Evolutionary conservation across 176 grass and related monocot genomes (phyloP).

Genomic region (Luzula sylvatica): DNA sequence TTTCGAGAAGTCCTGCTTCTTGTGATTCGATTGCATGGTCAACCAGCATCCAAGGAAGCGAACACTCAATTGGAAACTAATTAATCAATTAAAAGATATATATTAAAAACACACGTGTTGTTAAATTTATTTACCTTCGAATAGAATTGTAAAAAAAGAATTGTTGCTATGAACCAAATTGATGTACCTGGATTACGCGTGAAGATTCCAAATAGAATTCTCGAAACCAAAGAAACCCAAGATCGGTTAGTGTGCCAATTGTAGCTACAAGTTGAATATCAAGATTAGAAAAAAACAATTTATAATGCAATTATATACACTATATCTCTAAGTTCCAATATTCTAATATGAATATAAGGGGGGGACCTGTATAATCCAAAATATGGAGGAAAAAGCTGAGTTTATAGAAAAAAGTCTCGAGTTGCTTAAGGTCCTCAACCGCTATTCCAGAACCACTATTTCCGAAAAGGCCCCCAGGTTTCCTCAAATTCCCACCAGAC

Average conservation of each 20-base stretch:
- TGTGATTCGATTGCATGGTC: conserved; percentile 74
- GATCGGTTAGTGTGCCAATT: conserved; percentile 83
- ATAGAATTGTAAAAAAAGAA: conserved; percentile 4
- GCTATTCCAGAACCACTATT: conserved; percentile 95
- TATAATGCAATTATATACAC: too few species aligned
- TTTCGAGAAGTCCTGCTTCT: conserved; percentile 96
- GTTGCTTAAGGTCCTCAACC: conserved; percentile 91
- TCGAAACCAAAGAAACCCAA: conserved; percentile 97
- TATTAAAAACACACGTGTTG: background rate
- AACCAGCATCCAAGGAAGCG: conserved; percentile 95
- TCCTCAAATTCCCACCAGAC: conserved; percentile 89
- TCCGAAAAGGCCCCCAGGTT: conserved; percentile 93
- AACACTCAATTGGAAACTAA: conserved; percentile 97
- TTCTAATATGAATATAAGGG: background rate
- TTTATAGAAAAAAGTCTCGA: conserved; percentile 99
- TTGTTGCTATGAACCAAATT: conserved; percentile 5
- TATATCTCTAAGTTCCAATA: background rate
- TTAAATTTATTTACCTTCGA: conserved; percentile 8
- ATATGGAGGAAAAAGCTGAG: conserved; percentile 99
- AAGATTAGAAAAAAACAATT: background rate
- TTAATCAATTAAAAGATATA: background rate
- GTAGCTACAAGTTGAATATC: conserved; percentile 62
- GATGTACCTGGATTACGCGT: conserved; percentile 82
- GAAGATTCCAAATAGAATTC: conserved; percentile 99
- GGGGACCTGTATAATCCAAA: conserved; percentile 87